Evolutionary conservation across 495 filamentous ascomycete species (phyloP).

Genomic region (Beverwykella pulmonaria): DNA sequence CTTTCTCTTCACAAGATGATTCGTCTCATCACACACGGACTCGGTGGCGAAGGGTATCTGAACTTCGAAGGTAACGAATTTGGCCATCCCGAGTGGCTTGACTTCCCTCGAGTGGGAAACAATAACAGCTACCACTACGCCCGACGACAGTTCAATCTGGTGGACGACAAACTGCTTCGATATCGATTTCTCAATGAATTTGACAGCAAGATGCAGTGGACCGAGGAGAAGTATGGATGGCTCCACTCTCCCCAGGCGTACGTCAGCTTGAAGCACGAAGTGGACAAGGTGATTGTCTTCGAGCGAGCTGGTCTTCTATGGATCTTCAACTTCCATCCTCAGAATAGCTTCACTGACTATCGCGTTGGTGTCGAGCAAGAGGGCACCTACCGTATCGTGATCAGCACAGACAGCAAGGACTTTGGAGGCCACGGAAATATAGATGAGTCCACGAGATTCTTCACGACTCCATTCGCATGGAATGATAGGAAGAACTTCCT

Average conservation of each 20-base stretch:
- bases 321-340: conserved; percentile 94
- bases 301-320: conserved; percentile 88
- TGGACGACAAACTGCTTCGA: conserved; percentile 80
- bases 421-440: conserved; percentile 82
- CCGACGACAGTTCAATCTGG: conserved; percentile 89
- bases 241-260: conserved; percentile 84
- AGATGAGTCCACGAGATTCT: conserved; percentile 77
- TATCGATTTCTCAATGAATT: conserved; percentile 95
- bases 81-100: conserved; percentile 98
- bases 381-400: conserved; percentile 85
- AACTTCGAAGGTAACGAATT: conserved; percentile 99
- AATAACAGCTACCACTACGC: conserved; percentile 97
- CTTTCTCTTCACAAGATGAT: conserved; percentile 97
- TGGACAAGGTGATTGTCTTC: conserved; percentile 93
- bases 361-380: conserved; percentile 80
- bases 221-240: conserved; percentile 91
- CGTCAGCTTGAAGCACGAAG: conserved; percentile 90
- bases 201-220: conserved; percentile 85
- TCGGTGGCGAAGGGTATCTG: conserved; percentile 97
- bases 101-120: conserved; percentile 95
- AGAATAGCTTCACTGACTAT: conserved; percentile 88
- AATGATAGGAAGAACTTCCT: conserved; percentile 85
- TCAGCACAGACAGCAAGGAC: conserved; percentile 75
- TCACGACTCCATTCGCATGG: conserved; percentile 87
- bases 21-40: conserved; percentile 83